These are phyloP conservation scores for Sporothrix brunneoviolacea DNA, from an alignment of 2,329 filamentous ascomycete genomes.

Conservation along the genomic window DNA sequence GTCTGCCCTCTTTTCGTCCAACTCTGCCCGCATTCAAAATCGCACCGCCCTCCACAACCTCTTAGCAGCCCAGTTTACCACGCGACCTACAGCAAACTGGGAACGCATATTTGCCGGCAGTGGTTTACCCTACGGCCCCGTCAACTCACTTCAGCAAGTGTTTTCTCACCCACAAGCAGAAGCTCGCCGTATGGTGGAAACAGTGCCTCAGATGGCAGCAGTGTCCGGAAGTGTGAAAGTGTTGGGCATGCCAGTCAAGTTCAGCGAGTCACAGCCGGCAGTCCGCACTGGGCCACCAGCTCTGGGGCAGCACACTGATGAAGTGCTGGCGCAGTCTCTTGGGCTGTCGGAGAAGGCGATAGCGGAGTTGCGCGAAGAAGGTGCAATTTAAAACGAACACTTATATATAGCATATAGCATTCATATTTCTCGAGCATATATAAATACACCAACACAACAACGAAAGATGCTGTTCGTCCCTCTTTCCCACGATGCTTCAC, in stretches of 20 bases:
- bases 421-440: neutral
- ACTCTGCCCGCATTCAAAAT: no score
- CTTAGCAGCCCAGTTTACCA: neutral
- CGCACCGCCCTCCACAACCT: no score
- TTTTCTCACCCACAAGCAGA: slow-evolving; percentile 10
- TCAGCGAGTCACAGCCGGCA: slow-evolving; percentile 7
- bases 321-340: neutral
- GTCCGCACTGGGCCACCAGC: slow-evolving; percentile 1
- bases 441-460: no score
- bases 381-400: neutral
- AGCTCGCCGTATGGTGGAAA: slow-evolving; percentile 9
- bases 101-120: slow-evolving; percentile 1
- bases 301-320: slow-evolving; percentile 3
- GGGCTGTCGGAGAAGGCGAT: neutral
- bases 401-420: neutral
- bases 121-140: slow-evolving; percentile 4
- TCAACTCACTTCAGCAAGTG: slow-evolving; percentile 10
- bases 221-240: slow-evolving; percentile 1
- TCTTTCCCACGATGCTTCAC: no score
- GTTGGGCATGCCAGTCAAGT: slow-evolving; percentile 13
- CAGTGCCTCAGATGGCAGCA: neutral
- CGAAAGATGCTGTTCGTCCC: no score
- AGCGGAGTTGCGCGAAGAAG: slow-evolving; percentile 1
- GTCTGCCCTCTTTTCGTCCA: no score
- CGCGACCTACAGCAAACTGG: slow-evolving; percentile 2